These are phyloP conservation scores for Cynanchum wilfordii DNA, from an alignment of 257 asterid species.

Conservation along the genomic window DNA sequence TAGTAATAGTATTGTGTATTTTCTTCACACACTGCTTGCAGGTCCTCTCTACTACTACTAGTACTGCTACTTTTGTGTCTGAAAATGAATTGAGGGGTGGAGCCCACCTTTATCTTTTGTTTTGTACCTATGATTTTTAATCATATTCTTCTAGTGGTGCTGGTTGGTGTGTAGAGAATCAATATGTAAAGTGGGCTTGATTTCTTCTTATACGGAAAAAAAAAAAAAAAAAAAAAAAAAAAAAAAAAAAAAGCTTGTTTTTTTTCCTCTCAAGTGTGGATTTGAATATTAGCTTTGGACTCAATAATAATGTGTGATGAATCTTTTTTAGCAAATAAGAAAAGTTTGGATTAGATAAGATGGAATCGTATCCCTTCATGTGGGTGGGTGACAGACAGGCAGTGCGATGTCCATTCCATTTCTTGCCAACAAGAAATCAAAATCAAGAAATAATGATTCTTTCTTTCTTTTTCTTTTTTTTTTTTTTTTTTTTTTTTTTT, in stretches of 20 bases:
- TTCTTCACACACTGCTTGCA: conserved; percentile 5
- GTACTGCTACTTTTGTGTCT: conserved; percentile 13
- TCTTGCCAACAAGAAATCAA: too few species aligned
- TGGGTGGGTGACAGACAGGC: neutral
- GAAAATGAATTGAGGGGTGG: neutral
- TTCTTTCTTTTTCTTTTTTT: too few species aligned
- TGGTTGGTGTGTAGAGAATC: neutral
- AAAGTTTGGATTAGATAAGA: too few species aligned
- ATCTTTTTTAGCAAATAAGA: neutral
- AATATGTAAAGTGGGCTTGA: neutral
- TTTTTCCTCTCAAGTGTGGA: neutral
- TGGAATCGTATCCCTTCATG: neutral
- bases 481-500: too few species aligned
- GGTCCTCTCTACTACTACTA: too few species aligned
- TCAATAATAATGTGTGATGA: neutral
- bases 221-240: too few species aligned
- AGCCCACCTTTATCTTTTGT: neutral
- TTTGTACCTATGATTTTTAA: neutral
- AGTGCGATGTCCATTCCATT: too few species aligned
- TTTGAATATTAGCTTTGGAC: too few species aligned
- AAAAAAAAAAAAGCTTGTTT: neutral
- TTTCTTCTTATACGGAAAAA: neutral
- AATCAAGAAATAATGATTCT: too few species aligned
- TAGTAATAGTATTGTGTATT: neutral
- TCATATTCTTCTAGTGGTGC: neutral